Conservation (phyloP, 1,284 basidiomycete species). For the Amylostereum chailletii region DNA sequence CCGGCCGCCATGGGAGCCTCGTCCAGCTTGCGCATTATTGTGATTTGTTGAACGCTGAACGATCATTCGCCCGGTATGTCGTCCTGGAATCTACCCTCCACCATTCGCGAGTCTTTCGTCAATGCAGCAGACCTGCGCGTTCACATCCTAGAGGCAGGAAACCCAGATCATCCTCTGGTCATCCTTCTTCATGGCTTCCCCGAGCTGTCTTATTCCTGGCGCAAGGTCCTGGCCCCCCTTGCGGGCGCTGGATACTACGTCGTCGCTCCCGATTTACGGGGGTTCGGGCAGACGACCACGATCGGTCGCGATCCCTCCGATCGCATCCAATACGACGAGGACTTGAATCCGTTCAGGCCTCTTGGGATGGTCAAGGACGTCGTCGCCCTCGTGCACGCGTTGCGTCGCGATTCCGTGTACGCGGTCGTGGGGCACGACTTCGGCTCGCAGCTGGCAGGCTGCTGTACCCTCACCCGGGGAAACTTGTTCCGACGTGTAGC, state of each 20-base stretch:
- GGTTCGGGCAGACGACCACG: constrained; percentile 24
- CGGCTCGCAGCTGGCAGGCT: constrained; percentile 43
- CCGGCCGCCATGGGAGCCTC: too few relatives aligned
- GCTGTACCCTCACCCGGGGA: constrained; percentile 43
- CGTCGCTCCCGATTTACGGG: constrained; percentile 26
- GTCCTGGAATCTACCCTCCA: constrained; percentile 8
- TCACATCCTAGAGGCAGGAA: constrained; percentile 41
- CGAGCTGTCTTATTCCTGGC: constrained; percentile 57
- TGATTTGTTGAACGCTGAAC: too few relatives aligned
- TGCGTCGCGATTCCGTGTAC: constrained; percentile 38
- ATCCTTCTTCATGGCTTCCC: constrained; percentile 61
- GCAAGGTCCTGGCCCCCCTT: constrained; percentile 44
- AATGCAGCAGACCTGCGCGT: constrained; percentile 32
- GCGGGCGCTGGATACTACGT: constrained; percentile 28
- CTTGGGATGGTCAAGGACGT: constrained; percentile 44
- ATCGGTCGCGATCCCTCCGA: neutral
- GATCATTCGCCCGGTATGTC: neutral
- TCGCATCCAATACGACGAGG: constrained; percentile 35
- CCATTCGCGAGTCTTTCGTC: constrained; percentile 11
- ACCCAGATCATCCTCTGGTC: constrained; percentile 33
- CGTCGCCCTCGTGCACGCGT: constrained; percentile 38
- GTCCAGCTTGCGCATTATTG: too few relatives aligned
- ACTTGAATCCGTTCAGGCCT: constrained; percentile 38
- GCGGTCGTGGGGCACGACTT: constrained; percentile 54
- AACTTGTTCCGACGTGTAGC: constrained; percentile 48